Conservation (phyloP, 257 asterid species). For the Hygrophila difformis region DNA sequence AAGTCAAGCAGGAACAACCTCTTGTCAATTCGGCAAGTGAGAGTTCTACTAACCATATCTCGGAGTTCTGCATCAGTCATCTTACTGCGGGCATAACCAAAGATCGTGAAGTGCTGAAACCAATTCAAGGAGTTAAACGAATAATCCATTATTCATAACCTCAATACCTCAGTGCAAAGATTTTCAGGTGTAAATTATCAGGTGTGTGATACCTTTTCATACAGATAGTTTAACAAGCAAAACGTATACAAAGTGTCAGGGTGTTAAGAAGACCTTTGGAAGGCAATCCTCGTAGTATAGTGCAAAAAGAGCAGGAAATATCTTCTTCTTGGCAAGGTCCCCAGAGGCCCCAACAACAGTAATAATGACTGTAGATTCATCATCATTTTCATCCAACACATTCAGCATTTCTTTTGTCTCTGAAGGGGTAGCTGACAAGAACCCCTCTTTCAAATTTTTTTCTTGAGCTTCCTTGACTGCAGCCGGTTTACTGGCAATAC, state of each 20-base stretch:
- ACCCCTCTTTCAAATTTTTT: slow-evolving; percentile 35
- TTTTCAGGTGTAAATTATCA: neutral
- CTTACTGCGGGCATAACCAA: slow-evolving; percentile 96
- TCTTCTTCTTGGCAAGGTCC: slow-evolving; percentile 97
- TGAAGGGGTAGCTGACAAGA: slow-evolving; percentile 28
- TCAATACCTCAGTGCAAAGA: neutral
- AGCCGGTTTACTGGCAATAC: slow-evolving; percentile 22
- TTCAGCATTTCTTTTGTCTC: slow-evolving; percentile 20
- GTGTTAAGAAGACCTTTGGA: slow-evolving; percentile 59
- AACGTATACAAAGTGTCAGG: neutral
- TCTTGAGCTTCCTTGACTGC: slow-evolving; percentile 26
- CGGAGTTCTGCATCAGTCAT: slow-evolving; percentile 89
- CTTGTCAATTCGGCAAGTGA: slow-evolving; percentile 92
- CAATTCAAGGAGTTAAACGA: slow-evolving; percentile 6
- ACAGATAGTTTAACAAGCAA: neutral
- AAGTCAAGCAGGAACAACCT: slow-evolving; percentile 28
- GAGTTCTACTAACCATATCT: slow-evolving; percentile 85
- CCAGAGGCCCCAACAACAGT: slow-evolving; percentile 98
- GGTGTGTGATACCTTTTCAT: neutral
- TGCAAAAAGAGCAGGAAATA: slow-evolving; percentile 97
- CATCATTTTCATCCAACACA: slow-evolving; percentile 18
- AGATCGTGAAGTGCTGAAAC: slow-evolving; percentile 78
- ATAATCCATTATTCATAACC: neutral
- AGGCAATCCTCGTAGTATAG: slow-evolving; percentile 90
- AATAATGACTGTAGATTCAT: slow-evolving; percentile 66